Conservation (phyloP, 164 flowering plant genomes). For the Houttuynia cordata region DNA sequence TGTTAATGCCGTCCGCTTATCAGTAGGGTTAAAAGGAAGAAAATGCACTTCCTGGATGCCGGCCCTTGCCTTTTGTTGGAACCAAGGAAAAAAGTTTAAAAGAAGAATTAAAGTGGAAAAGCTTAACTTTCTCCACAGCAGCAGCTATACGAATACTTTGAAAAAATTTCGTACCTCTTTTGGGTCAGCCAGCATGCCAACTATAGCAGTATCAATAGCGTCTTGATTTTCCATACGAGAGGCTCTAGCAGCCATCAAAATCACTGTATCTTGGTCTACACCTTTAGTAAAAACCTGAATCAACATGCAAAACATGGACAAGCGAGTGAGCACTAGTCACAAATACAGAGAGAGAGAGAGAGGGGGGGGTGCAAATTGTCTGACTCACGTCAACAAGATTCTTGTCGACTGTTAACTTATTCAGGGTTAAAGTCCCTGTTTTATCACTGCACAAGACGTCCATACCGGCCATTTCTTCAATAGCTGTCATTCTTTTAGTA, state of each 20-base stretch:
- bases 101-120: neutral
- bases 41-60: conserved; percentile 85
- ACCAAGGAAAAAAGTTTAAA: neutral
- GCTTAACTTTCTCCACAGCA: too few species aligned
- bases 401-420: conserved; percentile 78
- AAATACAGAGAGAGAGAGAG: neutral
- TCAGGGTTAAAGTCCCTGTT: conserved; percentile 82
- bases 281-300: conserved; percentile 50
- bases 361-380: neutral
- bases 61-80: conserved; percentile 50
- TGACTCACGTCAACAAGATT: conserved; percentile 69
- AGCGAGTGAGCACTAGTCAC: neutral
- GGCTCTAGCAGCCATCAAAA: conserved; percentile 49
- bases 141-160: neutral
- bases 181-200: conserved; percentile 52
- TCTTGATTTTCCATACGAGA: conserved; percentile 47
- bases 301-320: too few species aligned
- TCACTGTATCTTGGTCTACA: conserved; percentile 32
- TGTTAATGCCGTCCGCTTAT: conserved; percentile 88
- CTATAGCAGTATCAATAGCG: conserved; percentile 49
- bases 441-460: conserved; percentile 94
- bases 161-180: conserved; percentile 40
- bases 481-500: conserved; percentile 94
- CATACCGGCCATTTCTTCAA: conserved; percentile 98
- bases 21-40: conserved; percentile 95